These are phyloP conservation scores for Rutstroemia sp. DNA, from an alignment of 2,329 filamentous ascomycete genomes.

Conservation along the genomic window DNA sequence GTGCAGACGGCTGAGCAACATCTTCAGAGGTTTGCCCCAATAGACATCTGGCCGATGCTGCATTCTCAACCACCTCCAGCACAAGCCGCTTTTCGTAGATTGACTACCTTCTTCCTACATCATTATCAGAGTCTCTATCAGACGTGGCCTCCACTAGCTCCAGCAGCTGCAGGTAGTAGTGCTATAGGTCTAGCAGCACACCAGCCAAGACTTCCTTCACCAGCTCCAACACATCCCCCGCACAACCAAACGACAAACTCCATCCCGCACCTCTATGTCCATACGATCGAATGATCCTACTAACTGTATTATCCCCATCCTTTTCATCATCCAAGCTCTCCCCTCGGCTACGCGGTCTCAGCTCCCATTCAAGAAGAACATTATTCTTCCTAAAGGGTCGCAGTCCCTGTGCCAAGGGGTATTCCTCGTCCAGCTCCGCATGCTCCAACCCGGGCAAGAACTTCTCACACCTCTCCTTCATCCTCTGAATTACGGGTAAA, in stretches of 20 bases:
- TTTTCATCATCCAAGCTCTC: not conserved
- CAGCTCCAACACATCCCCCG: not conserved
- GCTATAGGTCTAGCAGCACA: not conserved
- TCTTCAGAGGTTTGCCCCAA: too few relatives aligned
- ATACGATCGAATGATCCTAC: conserved; percentile 5
- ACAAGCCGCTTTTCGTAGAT: too few relatives aligned
- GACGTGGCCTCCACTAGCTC: too few relatives aligned
- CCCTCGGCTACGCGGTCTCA: not conserved
- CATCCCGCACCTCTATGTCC: conserved; percentile 7
- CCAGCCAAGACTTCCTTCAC: not conserved
- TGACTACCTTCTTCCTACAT: too few relatives aligned
- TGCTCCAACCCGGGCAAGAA: conserved; percentile 1
- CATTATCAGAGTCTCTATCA: too few relatives aligned
- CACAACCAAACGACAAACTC: conserved; percentile 7
- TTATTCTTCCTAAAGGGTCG: not conserved
- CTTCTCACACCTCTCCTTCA: not conserved
- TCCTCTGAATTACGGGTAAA: conserved; percentile 1
- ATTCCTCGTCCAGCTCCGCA: conserved; percentile 4
- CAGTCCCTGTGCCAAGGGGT: conserved; percentile 3
- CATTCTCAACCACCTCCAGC: too few relatives aligned
- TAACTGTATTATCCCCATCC: not conserved
- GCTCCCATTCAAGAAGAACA: conserved; percentile 4
- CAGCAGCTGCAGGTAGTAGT: too few relatives aligned
- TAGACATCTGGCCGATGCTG: too few relatives aligned
- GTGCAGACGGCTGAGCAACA: too few relatives aligned